These are phyloP conservation scores for Brassica cretica DNA, from an alignment of 345 rosid species.

Conservation along the genomic window DNA sequence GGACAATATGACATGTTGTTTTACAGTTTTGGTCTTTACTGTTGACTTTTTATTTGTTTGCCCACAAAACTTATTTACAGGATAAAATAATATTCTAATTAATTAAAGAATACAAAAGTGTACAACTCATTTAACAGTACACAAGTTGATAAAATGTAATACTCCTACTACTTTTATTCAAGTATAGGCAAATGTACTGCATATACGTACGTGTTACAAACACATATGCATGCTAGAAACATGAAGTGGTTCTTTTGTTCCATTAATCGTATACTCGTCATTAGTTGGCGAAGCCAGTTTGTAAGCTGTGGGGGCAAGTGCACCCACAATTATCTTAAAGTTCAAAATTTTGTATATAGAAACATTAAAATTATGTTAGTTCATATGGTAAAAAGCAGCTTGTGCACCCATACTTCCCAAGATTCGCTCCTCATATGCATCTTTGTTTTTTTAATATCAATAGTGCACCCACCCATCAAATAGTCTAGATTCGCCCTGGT, in stretches of 20 bases:
- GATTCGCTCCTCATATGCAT: too few species aligned
- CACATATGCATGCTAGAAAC: slow-evolving; percentile 5
- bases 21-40: slow-evolving; percentile 33
- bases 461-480: too few species aligned
- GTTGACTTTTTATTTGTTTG: slow-evolving; percentile 33
- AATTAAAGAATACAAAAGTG: background rate
- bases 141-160: too few species aligned
- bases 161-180: background rate
- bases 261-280: background rate
- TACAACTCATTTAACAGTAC: background rate
- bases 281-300: too few species aligned
- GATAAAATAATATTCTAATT: background rate
- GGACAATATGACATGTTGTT: slow-evolving; percentile 36
- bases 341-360: too few species aligned
- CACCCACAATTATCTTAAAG: too few species aligned
- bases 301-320: too few species aligned
- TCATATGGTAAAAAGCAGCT: too few species aligned
- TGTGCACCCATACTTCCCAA: too few species aligned
- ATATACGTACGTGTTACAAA: background rate
- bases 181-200: background rate
- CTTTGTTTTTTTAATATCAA: too few species aligned
- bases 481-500: too few species aligned
- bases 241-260: slow-evolving; percentile 6
- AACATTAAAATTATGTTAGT: too few species aligned
- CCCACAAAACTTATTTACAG: background rate